A percentile compares a stretch with the other conserved stretches of the same genome.
phyloP scores from a whole-genome alignment of 192 early-diverging fungal genomes.

The Podila horticola region DNA sequence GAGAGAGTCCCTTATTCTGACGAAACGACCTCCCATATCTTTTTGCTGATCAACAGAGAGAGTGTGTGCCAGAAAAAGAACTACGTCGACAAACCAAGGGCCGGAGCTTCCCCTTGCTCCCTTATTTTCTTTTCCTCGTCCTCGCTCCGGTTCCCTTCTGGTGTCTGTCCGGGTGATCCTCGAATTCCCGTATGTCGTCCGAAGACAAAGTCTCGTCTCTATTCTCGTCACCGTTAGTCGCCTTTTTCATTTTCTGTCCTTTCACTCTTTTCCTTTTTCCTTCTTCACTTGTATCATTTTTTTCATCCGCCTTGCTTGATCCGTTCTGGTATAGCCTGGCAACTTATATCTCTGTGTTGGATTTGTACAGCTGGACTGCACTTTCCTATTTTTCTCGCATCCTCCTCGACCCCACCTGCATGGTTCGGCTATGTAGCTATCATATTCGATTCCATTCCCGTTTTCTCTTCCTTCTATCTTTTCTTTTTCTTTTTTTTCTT shows the following conservation, averaged over 20 bases:
- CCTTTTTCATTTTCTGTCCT: background rate
- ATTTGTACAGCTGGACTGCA: constrained; percentile 32
- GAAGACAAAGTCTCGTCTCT: no score
- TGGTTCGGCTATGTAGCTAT: background rate
- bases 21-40: no score
- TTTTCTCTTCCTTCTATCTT: background rate
- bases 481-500: background rate
- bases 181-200: no score
- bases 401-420: background rate
- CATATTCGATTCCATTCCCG: background rate
- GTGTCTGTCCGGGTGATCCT: no score
- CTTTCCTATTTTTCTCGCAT: constrained; percentile 12
- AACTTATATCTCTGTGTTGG: background rate
- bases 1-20: no score
- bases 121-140: background rate
- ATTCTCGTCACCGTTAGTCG: background rate
- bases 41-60: no score
- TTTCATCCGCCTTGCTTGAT: background rate
- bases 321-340: no score
- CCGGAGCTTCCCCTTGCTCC: background rate
- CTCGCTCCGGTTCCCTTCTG: background rate
- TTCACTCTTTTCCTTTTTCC: constrained; percentile 1
- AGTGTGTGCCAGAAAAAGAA: no score
- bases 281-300: background rate
- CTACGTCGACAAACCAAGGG: no score